Conservation (phyloP, 1,284 basidiomycete species). For the Naganishia cerealis region DNA sequence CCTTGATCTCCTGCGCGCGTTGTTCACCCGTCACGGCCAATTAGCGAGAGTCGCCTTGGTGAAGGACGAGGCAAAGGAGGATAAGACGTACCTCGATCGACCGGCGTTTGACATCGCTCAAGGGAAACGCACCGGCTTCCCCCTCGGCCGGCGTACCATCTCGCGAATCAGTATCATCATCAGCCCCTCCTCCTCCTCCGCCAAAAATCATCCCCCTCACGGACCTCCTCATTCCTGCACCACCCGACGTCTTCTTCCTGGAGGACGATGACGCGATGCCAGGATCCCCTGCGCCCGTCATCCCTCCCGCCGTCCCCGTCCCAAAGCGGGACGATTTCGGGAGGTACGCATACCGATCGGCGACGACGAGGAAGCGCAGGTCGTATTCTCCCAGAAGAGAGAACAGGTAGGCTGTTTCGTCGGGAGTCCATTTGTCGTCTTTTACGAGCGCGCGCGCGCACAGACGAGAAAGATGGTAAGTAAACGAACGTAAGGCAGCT, state of each 20-base stretch:
- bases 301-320: neutral
- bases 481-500: neutral
- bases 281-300: neutral
- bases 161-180: conserved; percentile 20
- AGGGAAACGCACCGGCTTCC: conserved; percentile 14
- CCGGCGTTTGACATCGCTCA: conserved; percentile 31
- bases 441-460: neutral
- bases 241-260: neutral
- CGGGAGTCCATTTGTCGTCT: conserved; percentile 87
- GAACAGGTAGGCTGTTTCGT: conserved; percentile 94
- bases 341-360: conserved; percentile 79
- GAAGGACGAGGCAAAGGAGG: conserved; percentile 50
- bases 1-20: conserved; percentile 77
- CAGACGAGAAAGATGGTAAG: neutral
- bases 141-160: conserved; percentile 18
- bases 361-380: conserved; percentile 82
- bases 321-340: conserved; percentile 6
- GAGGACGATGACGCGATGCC: neutral
- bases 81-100: conserved; percentile 21
- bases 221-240: neutral
- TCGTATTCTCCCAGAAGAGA: conserved; percentile 78
- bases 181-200: neutral
- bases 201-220: neutral
- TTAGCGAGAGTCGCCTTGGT: neutral
- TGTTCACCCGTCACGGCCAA: conserved; percentile 64